Conservation (phyloP, 2,329 filamentous ascomycete genomes). For the Huntiella savannae region DNA sequence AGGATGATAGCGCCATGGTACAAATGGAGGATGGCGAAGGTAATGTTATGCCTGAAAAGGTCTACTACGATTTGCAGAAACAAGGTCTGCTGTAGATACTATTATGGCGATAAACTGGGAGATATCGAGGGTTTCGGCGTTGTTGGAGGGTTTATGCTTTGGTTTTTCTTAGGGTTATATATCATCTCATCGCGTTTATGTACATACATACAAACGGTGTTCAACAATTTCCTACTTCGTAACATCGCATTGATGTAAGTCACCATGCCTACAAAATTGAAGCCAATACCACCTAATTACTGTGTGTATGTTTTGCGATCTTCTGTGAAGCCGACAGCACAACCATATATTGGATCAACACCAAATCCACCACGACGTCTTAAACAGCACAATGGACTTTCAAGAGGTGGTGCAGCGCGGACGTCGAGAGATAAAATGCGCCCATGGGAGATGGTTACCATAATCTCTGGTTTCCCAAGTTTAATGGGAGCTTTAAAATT, state of each 20-base stretch:
- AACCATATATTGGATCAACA: slow-evolving; percentile 77
- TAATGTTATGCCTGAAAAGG: slow-evolving; percentile 98
- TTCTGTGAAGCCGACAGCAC: slow-evolving; percentile 40
- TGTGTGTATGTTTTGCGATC: slow-evolving; percentile 86
- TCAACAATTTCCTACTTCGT: not conserved
- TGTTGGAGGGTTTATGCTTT: slow-evolving; percentile 1
- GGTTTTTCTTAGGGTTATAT: slow-evolving; percentile 7
- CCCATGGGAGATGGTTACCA: slow-evolving; percentile 79
- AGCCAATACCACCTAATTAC: slow-evolving; percentile 70
- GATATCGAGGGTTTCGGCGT: not conserved
- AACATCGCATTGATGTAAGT: not conserved
- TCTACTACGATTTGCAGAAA: slow-evolving; percentile 88
- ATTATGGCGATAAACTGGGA: slow-evolving; percentile 2
- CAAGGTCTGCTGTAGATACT: slow-evolving; percentile 53
- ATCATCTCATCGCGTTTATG: not conserved
- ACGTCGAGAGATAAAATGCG: slow-evolving; percentile 50
- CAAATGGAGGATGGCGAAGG: slow-evolving; percentile 98
- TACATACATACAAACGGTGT: not conserved
- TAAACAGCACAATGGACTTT: slow-evolving; percentile 76
- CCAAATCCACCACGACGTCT: slow-evolving; percentile 71
- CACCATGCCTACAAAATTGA: slow-evolving; percentile 24
- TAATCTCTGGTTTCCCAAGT: slow-evolving; percentile 79
- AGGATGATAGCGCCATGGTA: slow-evolving; percentile 65
- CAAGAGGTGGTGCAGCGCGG: slow-evolving; percentile 60
- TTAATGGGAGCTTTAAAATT: slow-evolving; percentile 81